A percentile compares a stretch with the other conserved stretches of the same genome.
phyloP scores from a whole-genome alignment of 306 rosid genomes.

The apple (Malus domestica) region DNA sequence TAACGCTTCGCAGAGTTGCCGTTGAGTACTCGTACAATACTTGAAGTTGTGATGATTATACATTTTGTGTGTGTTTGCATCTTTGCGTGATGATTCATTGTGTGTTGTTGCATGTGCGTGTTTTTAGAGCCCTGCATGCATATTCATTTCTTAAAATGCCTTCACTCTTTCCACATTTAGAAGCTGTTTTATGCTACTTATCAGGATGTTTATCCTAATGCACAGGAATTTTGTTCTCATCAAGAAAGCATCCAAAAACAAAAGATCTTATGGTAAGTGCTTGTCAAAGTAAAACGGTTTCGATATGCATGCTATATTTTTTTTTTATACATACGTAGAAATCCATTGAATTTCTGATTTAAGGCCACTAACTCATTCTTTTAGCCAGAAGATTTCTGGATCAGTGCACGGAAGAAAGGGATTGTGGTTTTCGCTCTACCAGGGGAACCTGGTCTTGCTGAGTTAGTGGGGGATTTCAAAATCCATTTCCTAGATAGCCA shows the following conservation, averaged over 20 bases:
- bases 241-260: slow-evolving; percentile 71
- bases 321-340: slow-evolving; percentile 1
- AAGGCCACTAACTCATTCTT: slow-evolving; percentile 19
- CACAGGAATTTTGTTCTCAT: slow-evolving; percentile 74
- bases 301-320: background rate
- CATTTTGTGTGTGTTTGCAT: background rate
- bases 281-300: slow-evolving; percentile 10
- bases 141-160: background rate
- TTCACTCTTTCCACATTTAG: background rate
- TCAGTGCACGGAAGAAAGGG: slow-evolving; percentile 78
- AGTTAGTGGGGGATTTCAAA: slow-evolving; percentile 79
- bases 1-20: background rate
- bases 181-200: background rate
- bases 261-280: slow-evolving; percentile 67
- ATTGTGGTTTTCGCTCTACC: slow-evolving; percentile 87
- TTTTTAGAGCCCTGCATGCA: background rate
- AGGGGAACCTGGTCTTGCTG: slow-evolving; percentile 92
- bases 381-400: slow-evolving; percentile 93
- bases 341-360: slow-evolving; percentile 12
- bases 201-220: slow-evolving; percentile 14
- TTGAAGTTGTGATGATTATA: background rate
- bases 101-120: background rate
- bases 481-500: slow-evolving; percentile 85
- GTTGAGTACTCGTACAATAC: background rate
- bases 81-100: background rate